Evolutionary conservation across 1,139 yeast species (phyloP).

Genomic region (Entelexis sorbosivorans): DNA sequence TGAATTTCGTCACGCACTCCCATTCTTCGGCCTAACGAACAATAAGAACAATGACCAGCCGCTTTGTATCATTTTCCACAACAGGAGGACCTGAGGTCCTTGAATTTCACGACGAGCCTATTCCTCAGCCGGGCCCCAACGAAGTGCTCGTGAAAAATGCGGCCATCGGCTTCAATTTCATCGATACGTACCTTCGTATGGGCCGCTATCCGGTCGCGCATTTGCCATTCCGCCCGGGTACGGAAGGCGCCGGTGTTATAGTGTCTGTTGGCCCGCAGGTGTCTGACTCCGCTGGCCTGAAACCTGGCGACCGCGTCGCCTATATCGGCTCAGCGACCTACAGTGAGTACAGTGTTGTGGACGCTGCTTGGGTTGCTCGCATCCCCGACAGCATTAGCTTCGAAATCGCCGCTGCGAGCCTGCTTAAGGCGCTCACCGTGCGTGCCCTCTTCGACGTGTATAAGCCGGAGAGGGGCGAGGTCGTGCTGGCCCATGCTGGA

Average conservation of each 20-base stretch:
- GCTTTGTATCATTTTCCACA: constrained; percentile 33
- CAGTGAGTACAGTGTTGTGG: constrained; percentile 60
- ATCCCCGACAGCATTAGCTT: constrained; percentile 41
- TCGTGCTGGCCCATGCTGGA: constrained; percentile 73
- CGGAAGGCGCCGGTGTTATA: constrained; percentile 61
- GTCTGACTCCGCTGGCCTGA: constrained; percentile 60
- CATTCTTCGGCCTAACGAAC: too few relatives aligned
- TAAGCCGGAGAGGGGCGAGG: constrained; percentile 55
- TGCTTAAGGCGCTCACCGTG: constrained; percentile 72
- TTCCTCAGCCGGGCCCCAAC: constrained; percentile 44
- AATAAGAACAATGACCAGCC: constrained; percentile 29
- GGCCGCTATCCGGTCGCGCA: constrained; percentile 52
- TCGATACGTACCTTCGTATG: constrained; percentile 68
- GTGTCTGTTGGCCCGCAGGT: constrained; percentile 54
- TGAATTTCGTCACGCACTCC: too few relatives aligned
- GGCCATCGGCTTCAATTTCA: constrained; percentile 70
- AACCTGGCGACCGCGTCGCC: constrained; percentile 69
- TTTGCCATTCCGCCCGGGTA: constrained; percentile 47
- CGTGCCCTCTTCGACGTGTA: constrained; percentile 48
- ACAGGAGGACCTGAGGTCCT: constrained; percentile 47
- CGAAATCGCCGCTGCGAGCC: constrained; percentile 47
- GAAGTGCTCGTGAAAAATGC: constrained; percentile 61
- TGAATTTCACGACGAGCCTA: constrained; percentile 42
- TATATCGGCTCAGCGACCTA: constrained; percentile 38
- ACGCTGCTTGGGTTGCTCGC: constrained; percentile 34